Base-by-base conservation (phyloP, 208 protist species). In the Herpetomonas samuelpessoai region DNA sequence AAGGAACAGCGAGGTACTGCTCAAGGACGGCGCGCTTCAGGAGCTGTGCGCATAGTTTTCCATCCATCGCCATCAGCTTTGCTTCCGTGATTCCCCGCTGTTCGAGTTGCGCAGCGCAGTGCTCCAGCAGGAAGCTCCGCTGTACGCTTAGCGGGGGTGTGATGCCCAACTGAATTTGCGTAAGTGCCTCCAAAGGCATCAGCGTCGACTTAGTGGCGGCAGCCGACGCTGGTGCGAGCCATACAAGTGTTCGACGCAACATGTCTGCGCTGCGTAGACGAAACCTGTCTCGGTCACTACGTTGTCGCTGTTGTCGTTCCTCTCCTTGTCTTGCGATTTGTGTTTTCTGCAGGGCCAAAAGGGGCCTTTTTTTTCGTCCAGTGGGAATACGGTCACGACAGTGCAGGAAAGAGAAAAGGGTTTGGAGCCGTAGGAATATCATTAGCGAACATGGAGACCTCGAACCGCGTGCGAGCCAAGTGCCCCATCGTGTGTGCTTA, bases 1-100 rank as follows among this genome's bases (percentile, higher is more conserved):
- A 94, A 2, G 91, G 91, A 14, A 96, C 87, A 25, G 81, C 45
- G n/a, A 96, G 74, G 68, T 96, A 95, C 29, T 74, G 78, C 59
- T 88, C 78, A 67, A 86, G 91, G 9, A 92, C 68, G 0, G 92
- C 38, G 49, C 82, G 64, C 49, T 79, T 81, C 47, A 92, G 64
- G 45, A 95, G 68, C 28, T 83, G 71, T 2, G 73, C 76, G 56
- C 80, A 91, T 18, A 85, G 68, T 22, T 73, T 67, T 4, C 74
- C 71, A 22, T 95, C 89, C 83, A 95, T 91, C n/a, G 83, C 86
- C 47, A 83, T 45, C 21, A 95, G 68, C 58, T 91, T 88, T 7
- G 76, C 73, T 58, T 92, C 83, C 26, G 82, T 89, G 57, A 95
- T 79, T 6, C 83, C 84, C 12, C 83, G 76, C 12, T 53, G 49